Conservation (phyloP, 805 yeast species). For the Pichia heedii region DNA sequence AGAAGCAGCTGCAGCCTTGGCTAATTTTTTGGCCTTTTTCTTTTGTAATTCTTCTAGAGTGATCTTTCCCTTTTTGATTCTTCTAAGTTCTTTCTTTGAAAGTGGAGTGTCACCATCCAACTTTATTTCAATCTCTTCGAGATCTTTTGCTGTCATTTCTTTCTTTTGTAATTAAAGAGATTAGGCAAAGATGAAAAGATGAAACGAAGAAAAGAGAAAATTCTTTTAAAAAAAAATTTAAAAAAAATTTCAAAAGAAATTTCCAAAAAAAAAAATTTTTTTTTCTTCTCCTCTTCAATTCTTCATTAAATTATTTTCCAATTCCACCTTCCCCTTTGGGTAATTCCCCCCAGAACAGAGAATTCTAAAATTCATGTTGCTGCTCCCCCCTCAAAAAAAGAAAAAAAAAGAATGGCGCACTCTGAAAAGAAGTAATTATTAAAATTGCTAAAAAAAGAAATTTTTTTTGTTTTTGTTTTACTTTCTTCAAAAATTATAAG, state of each 20-base stretch:
- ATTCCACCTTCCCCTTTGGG: no score
- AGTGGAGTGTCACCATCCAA: constrained; percentile 66
- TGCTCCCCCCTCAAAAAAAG: no score
- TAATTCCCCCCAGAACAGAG: no score
- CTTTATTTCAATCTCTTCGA: constrained; percentile 55
- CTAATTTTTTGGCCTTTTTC: constrained; percentile 25
- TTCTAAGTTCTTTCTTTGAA: constrained; percentile 85
- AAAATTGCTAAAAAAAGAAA: no score
- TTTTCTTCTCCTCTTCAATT: no score
- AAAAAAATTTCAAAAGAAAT: not conserved
- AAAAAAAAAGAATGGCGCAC: no score
- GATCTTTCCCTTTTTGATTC: constrained; percentile 66
- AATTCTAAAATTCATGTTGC: no score
- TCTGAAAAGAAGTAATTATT: no score
- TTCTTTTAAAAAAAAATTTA: no score
- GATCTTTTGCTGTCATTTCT: not conserved
- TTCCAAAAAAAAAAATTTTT: not conserved
- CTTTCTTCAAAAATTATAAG: no score
- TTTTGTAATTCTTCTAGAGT: constrained; percentile 47
- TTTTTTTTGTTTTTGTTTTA: not conserved
- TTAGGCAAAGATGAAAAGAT: not conserved
- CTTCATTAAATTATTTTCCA: no score
- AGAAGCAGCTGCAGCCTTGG: constrained; percentile 16
- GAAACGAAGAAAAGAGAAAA: not conserved
- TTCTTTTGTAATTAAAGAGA: not conserved